Conservation (phyloP, 306 rosid genomes). For the Quercus suber region DNA sequence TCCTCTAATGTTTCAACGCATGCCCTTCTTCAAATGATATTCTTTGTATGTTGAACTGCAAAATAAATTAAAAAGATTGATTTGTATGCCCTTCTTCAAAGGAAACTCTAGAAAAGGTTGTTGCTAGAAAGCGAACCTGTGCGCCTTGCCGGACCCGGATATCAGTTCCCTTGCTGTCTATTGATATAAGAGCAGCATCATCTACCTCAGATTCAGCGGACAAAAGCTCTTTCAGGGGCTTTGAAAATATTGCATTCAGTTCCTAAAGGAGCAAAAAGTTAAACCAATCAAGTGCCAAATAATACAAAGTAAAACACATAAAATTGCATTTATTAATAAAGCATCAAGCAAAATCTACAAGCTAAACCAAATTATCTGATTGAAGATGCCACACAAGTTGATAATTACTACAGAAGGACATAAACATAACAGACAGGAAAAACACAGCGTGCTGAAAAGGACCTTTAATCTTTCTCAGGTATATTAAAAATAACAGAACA, state of each 20-base stretch:
- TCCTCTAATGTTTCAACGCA: slow-evolving; percentile 85
- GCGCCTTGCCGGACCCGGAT: slow-evolving; percentile 98
- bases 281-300: slow-evolving; percentile 3
- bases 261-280: slow-evolving; percentile 47
- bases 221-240: slow-evolving; percentile 82
- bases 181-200: slow-evolving; percentile 96
- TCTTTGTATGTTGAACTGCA: slow-evolving; percentile 94
- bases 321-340: neutral
- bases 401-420: neutral
- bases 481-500: neutral
- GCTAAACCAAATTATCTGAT: neutral
- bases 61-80: neutral
- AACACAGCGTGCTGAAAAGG: neutral
- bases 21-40: slow-evolving; percentile 93
- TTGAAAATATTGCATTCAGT: slow-evolving; percentile 88
- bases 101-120: neutral
- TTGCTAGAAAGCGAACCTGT: slow-evolving; percentile 48
- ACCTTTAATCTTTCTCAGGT: neutral
- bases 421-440: neutral
- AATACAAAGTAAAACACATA: neutral
- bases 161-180: slow-evolving; percentile 96
- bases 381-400: neutral
- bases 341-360: neutral
- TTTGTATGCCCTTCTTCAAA: no score
- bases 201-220: slow-evolving; percentile 87